Base-by-base conservation (phyloP, 1,284 basidiomycete genomes). In the Amylostereum chailletii region DNA sequence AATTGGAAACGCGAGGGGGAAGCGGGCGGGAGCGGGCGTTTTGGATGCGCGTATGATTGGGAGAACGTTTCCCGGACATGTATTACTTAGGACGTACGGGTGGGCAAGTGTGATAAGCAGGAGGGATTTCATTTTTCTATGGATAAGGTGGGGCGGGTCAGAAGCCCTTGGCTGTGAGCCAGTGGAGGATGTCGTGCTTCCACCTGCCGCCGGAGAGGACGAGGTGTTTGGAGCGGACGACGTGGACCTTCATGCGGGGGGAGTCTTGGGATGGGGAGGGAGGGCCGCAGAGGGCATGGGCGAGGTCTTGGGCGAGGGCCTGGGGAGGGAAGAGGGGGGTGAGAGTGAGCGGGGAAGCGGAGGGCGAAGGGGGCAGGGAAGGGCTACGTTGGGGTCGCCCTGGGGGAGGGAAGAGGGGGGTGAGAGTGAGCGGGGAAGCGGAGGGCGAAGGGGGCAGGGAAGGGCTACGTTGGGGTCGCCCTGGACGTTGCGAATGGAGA, bases 101-200 rank as follows among this genome's bases (percentile, higher is more conserved):
- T 19, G 19, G 19, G 19, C 19, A 19, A 19, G 19, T 19, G 19
- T 19, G 19, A 19, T 19, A 19, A 19, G 19, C 19, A 19, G 19
- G 19, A 19, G 19, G 19, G 19, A 19, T 19, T 19, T 19, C 19
- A 19, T 19, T 19, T 39, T 32, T 42, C 34, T 8, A 10, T 26
- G 42, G 33, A 6, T 33, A 36, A 45, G 34, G 37, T 47, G 19
- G 19, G 19, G 19, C 39, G 42, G 42, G 34, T 66, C 65, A 84
- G 62, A 85, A 85, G 31, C 83, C 83, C 57, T 70, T 76, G 53
- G 63, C 58, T 58, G 67, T 67, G 55, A 86, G 71, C 79, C 81
- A 86, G 48, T 72, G 67, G 55, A 73, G 55, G 44, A 86, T 73
- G 44, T 76, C 62, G 52, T 70, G 67, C 60, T 77, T 84, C 77